Percentiles rank a stretch among this genome's conserved stretches.
Evolutionary conservation across 2,329 filamentous ascomycete genomes (phyloP).

Genomic region (Penicillium sp.): DNA sequence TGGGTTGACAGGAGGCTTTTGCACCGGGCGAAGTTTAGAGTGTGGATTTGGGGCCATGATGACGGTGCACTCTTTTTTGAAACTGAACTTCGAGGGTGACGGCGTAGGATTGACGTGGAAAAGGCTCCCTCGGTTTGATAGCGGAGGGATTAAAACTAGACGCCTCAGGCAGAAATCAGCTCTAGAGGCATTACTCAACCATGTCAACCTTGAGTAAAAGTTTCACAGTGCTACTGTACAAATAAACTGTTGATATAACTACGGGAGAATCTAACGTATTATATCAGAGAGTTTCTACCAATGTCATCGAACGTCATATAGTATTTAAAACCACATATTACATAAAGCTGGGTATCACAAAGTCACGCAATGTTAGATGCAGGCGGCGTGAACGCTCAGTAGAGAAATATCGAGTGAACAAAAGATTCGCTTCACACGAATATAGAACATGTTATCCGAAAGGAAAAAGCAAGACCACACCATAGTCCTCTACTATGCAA

Average conservation of each 20-base stretch:
- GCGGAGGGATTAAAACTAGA: background rate
- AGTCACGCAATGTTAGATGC: too few species aligned
- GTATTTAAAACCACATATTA: too few species aligned
- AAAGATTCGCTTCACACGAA: background rate
- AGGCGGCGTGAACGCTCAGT: too few species aligned
- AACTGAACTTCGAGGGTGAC: background rate
- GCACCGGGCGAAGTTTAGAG: background rate
- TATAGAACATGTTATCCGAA: background rate
- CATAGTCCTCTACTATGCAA: too few species aligned
- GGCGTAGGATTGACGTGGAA: background rate
- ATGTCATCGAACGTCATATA: too few species aligned
- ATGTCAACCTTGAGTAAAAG: too few species aligned
- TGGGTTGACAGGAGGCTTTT: background rate
- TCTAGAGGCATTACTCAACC: background rate
- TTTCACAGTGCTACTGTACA: too few species aligned
- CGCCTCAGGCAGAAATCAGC: conserved; percentile 1
- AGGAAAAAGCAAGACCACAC: background rate
- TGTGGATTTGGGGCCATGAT: background rate
- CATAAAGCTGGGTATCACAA: too few species aligned
- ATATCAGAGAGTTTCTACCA: too few species aligned
- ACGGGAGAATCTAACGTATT: too few species aligned
- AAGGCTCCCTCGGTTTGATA: background rate
- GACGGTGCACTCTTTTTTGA: background rate
- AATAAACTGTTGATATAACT: too few species aligned
- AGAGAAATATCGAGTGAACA: too few species aligned